Conservation (phyloP, 2,329 filamentous ascomycete species). For the Paecilomyces variotii region DNA sequence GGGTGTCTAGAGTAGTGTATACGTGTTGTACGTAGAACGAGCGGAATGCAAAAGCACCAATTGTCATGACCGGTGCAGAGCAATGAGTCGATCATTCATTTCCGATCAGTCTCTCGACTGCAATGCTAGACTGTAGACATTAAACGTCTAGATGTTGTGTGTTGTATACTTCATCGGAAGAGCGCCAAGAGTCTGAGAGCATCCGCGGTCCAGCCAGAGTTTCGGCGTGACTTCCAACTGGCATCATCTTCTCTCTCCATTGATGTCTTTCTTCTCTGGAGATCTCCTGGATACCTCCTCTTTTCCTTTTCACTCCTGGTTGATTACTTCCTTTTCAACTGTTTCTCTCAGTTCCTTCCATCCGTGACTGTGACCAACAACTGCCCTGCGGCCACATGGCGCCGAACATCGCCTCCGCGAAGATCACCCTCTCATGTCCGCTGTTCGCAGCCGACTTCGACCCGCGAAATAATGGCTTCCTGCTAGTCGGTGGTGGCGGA, state of each 20-base stretch:
- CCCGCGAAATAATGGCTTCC: conserved; percentile 63
- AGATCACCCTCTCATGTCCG: conserved; percentile 68
- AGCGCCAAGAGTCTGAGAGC: not conserved
- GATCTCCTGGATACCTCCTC: not conserved
- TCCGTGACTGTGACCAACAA: not conserved
- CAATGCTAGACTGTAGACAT: not conserved
- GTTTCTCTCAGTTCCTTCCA: not conserved
- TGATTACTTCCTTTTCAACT: not conserved
- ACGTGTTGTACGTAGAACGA: not conserved
- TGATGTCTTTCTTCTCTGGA: not conserved
- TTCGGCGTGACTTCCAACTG: not conserved
- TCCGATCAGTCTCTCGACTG: too few relatives aligned
- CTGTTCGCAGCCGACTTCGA: conserved; percentile 86
- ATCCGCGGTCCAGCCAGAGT: not conserved
- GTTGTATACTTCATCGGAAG: not conserved
- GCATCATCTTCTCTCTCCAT: not conserved
- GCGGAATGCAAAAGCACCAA: not conserved
- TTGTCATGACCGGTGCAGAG: not conserved
- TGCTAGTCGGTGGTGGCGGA: conserved; percentile 81
- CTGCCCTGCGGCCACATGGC: conserved; percentile 22
- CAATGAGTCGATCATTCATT: too few relatives aligned
- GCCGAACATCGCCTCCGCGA: conserved; percentile 41
- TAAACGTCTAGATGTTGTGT: not conserved
- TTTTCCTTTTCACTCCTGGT: not conserved
- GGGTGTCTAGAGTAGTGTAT: not conserved